Conservation (phyloP, 148 eudicot species). For the Chenopodium suecicum region DNA sequence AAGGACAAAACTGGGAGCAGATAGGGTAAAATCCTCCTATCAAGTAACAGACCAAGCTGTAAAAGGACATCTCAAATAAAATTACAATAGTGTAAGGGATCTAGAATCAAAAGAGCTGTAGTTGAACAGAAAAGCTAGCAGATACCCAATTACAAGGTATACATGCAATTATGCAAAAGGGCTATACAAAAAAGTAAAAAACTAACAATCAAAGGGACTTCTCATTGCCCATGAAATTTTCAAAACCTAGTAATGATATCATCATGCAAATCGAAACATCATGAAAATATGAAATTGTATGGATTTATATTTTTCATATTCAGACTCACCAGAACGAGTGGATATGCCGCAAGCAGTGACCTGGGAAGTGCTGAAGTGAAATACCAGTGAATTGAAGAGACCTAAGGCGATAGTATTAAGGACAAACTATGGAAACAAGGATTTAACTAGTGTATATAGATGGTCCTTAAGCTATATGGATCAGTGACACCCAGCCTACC, state of each 20-base stretch:
- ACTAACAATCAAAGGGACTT: not conserved
- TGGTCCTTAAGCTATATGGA: conserved; percentile 1
- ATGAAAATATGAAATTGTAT: not conserved
- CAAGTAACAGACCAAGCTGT: conserved; percentile 81
- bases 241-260: not conserved
- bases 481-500: not conserved
- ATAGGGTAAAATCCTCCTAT: conserved; percentile 68
- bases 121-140: not conserved
- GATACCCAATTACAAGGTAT: conserved; percentile 4
- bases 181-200: not conserved
- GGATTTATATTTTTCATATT: not conserved
- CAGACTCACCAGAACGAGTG: conserved; percentile 77
- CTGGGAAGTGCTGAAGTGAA: conserved; percentile 98
- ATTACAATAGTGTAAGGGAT: not conserved
- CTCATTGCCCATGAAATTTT: not conserved
- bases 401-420: conserved; percentile 47
- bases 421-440: conserved; percentile 26
- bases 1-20: conserved; percentile 72
- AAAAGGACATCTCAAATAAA: conserved; percentile 28
- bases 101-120: not conserved
- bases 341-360: conserved; percentile 87
- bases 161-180: not conserved
- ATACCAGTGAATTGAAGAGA: conserved; percentile 90
- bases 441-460: conserved; percentile 7
- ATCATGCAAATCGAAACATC: not conserved